phyloP scores from a whole-genome alignment of 805 yeast genomes.

The Candida vartiovaarae region DNA sequence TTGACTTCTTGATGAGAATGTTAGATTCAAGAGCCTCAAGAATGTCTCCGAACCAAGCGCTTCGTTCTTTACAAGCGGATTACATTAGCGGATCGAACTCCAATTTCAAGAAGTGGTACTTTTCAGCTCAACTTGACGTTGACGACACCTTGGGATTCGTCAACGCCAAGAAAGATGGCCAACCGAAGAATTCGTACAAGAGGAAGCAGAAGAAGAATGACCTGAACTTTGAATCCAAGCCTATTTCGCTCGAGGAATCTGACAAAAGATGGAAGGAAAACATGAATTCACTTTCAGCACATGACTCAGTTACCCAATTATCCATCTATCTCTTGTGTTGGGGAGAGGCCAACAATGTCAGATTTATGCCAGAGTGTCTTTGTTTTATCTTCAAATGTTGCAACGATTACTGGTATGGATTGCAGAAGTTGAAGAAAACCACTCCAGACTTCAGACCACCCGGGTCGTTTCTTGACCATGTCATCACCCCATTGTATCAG shows the following conservation, averaged over 20 bases:
- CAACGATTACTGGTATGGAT: slow-evolving; percentile 52
- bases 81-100: slow-evolving; percentile 67
- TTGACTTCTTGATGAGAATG: slow-evolving; percentile 53
- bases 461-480: slow-evolving; percentile 48
- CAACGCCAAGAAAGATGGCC: slow-evolving; percentile 23
- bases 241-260: slow-evolving; percentile 31
- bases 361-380: slow-evolving; percentile 86
- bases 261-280: slow-evolving; percentile 44
- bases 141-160: slow-evolving; percentile 40
- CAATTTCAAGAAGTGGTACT: slow-evolving; percentile 70
- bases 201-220: slow-evolving; percentile 2
- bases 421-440: slow-evolving; percentile 30
- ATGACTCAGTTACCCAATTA: slow-evolving; percentile 54
- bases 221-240: not conserved
- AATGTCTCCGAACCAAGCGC: slow-evolving; percentile 48
- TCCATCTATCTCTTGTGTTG: slow-evolving; percentile 69
- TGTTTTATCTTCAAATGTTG: slow-evolving; percentile 84
- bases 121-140: slow-evolving; percentile 63
- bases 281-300: slow-evolving; percentile 43
- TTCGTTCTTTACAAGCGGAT: slow-evolving; percentile 60
- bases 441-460: slow-evolving; percentile 26
- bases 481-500: slow-evolving; percentile 68
- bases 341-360: slow-evolving; percentile 85
- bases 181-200: slow-evolving; percentile 12
- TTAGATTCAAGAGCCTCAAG: slow-evolving; percentile 67